A percentile compares a stretch with the other conserved stretches of the same genome.
phyloP scores from a whole-genome alignment of 805 yeast species.

The Ogataea nonfermentans region DNA sequence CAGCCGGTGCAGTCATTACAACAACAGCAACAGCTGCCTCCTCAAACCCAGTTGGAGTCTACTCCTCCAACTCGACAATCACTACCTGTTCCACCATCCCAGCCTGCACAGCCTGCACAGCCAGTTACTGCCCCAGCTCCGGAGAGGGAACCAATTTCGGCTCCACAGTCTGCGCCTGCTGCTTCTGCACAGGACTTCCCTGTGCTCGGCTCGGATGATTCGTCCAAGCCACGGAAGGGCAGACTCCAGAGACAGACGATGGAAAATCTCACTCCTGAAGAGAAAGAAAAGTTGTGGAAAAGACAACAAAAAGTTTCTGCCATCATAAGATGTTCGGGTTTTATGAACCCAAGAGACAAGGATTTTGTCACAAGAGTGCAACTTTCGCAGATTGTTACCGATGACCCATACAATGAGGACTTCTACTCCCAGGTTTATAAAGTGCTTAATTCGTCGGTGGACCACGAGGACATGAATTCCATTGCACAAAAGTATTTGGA shows the following conservation, averaged over 20 bases:
- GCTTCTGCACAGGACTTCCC: conserved; percentile 5
- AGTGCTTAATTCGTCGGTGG: conserved; percentile 59
- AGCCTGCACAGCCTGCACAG: conserved; percentile 20
- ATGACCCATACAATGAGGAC: conserved; percentile 96
- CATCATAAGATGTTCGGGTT: conserved; percentile 80
- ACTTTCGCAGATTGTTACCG: conserved; percentile 91
- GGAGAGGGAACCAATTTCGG: too few relatives aligned
- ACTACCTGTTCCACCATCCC: conserved; percentile 22
- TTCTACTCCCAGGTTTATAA: conserved; percentile 93
- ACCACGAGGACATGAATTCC: conserved; percentile 62
- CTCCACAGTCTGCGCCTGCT: too few relatives aligned
- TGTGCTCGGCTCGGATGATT: conserved; percentile 12
- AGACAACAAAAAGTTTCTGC: conserved; percentile 75
- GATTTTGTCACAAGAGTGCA: conserved; percentile 94
- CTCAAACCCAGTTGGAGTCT: conserved; percentile 20
- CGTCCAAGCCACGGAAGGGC: conserved; percentile 14
- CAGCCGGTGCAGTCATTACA: conserved; percentile 23
- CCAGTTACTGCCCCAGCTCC: not conserved
- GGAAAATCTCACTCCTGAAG: conserved; percentile 62
- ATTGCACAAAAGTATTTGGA: conserved; percentile 91
- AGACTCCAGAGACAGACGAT: conserved; percentile 33
- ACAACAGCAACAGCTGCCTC: conserved; percentile 19
- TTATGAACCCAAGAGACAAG: conserved; percentile 96
- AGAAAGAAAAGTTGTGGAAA: conserved; percentile 59
- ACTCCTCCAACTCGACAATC: conserved; percentile 14